Evolutionary conservation across 2,329 filamentous ascomycete genomes (phyloP), one percentile per base, ranked within the genome.

Genomic region (Pseudogymnoascus sp.): DNA sequence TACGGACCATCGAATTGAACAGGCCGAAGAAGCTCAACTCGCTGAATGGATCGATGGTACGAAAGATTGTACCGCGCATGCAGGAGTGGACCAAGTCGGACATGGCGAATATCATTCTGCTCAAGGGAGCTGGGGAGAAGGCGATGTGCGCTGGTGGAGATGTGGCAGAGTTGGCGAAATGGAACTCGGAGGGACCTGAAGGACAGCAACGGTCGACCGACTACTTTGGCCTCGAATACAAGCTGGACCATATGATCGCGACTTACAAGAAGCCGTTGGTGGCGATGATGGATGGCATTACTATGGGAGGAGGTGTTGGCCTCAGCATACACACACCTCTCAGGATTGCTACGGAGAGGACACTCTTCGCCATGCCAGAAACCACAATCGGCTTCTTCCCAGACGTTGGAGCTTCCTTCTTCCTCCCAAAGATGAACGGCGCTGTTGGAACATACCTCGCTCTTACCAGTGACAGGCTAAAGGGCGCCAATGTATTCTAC

Each of bases 371-470:
- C 67, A 99, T 99, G 94, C 94, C 94, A 28, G 94, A 99, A 77
- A 99, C 94, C 3, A 95, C 85, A 7, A 99, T 99, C 70, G 94
- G 94, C 37, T 96, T 97, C 79, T 99, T 99, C 80, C 94, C 95
- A 5, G 95, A 99, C 70, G 94, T 99, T 56, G 94, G 94, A 63
- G 95, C 88, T 30, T 95, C 90, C 9, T 99, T 97, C 78, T 97
- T 97, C 79, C 79, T 99, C 59, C 90, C 94, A 13, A 82, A 91
- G 64, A 85, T 99, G 79, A 85, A 95, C 68, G 94, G 94, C 57
- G 78, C 85, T 61, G 75, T 95, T 60, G 94, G 94, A 61, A 96
- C 89, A 18, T 99, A 97, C 74, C 84, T 99, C 41, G 94, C 91
- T 18, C 79, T 99, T 64, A 99, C 94, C 6, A 94, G 91, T 70